These are phyloP conservation scores for Hyparrhenia diplandra DNA, from an alignment of 176 grass and related monocot species.

Conservation along the genomic window DNA sequence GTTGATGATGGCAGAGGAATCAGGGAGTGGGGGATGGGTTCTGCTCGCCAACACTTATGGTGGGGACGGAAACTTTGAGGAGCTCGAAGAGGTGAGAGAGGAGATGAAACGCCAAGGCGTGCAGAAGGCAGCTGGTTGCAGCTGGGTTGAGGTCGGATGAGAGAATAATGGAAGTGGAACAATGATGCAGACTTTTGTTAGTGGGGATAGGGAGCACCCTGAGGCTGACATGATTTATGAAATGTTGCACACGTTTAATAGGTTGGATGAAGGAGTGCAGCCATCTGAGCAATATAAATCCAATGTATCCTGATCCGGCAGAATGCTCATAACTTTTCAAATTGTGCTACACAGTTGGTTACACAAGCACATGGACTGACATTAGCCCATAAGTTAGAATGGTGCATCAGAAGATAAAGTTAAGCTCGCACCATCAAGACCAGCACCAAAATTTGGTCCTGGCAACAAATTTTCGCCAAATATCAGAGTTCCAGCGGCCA, in stretches of 20 bases:
- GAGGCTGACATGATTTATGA: slow-evolving; percentile 41
- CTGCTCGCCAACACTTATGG: slow-evolving; percentile 50
- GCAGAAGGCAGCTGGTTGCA: slow-evolving; percentile 45
- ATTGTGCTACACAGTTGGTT: not conserved
- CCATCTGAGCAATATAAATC: slow-evolving; percentile 3
- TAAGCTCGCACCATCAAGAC: slow-evolving; percentile 40
- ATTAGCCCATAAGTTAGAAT: slow-evolving; percentile 42
- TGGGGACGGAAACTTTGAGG: slow-evolving; percentile 47
- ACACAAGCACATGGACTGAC: not conserved
- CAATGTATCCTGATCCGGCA: slow-evolving; percentile 14
- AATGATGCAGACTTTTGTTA: slow-evolving; percentile 38
- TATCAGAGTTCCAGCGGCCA: slow-evolving; percentile 73
- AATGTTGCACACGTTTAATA: slow-evolving; percentile 29
- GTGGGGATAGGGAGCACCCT: slow-evolving; percentile 29
- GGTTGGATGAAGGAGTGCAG: slow-evolving; percentile 38
- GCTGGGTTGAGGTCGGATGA: slow-evolving; percentile 41
- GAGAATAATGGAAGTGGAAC: slow-evolving; percentile 22
- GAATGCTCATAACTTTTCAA: slow-evolving; percentile 10
- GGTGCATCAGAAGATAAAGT: slow-evolving; percentile 35
- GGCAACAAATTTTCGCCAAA: slow-evolving; percentile 80
- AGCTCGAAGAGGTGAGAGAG: slow-evolving; percentile 41
- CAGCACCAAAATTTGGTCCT: slow-evolving; percentile 36
- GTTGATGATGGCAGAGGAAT: slow-evolving; percentile 23
- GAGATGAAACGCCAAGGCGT: slow-evolving; percentile 45
- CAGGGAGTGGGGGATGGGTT: slow-evolving; percentile 44